Percentiles rank a stretch among this genome's conserved stretches.
Conservation (phyloP, 805 yeast species). For the Nakazawaea sp. region DNA sequence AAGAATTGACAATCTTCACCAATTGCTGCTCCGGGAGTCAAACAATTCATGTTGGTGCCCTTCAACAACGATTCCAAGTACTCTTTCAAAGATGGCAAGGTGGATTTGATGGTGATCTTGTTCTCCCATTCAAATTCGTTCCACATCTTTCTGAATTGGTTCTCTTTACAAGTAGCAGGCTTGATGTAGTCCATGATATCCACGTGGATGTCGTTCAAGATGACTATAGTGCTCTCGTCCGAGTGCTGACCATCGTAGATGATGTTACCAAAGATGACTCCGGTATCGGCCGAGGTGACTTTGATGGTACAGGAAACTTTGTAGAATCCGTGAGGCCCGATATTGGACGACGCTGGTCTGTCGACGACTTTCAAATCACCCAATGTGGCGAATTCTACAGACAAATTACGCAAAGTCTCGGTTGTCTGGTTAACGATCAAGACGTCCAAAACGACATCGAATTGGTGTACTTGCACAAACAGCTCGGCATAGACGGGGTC, state of each 20-base stretch:
- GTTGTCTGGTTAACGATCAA: slow-evolving; percentile 91
- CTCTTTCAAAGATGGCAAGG: slow-evolving; percentile 57
- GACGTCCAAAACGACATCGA: slow-evolving; percentile 91
- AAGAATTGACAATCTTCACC: slow-evolving; percentile 88
- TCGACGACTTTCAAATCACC: slow-evolving; percentile 96
- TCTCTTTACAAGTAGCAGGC: slow-evolving; percentile 88
- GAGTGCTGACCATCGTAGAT: slow-evolving; percentile 95
- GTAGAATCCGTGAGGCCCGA: slow-evolving; percentile 97
- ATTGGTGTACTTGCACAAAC: slow-evolving; percentile 91
- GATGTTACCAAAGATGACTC: slow-evolving; percentile 95
- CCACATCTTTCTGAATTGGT: slow-evolving; percentile 96
- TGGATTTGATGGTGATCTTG: slow-evolving; percentile 82
- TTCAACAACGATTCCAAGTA: slow-evolving; percentile 70
- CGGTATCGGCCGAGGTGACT: slow-evolving; percentile 96
- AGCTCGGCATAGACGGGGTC: slow-evolving; percentile 99
- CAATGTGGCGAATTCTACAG: slow-evolving; percentile 91
- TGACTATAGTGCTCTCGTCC: slow-evolving; percentile 81
- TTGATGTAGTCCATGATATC: slow-evolving; percentile 96
- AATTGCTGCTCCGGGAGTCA: slow-evolving; percentile 87
- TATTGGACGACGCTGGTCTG: slow-evolving; percentile 79
- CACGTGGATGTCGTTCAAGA: slow-evolving; percentile 89
- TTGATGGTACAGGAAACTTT: slow-evolving; percentile 82
- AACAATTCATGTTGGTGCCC: slow-evolving; percentile 89
- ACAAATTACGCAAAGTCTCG: slow-evolving; percentile 80
- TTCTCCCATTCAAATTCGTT: slow-evolving; percentile 99